Conservation (phyloP, 495 filamentous ascomycete genomes). For the Symbiotaphrina buchneri region DNA sequence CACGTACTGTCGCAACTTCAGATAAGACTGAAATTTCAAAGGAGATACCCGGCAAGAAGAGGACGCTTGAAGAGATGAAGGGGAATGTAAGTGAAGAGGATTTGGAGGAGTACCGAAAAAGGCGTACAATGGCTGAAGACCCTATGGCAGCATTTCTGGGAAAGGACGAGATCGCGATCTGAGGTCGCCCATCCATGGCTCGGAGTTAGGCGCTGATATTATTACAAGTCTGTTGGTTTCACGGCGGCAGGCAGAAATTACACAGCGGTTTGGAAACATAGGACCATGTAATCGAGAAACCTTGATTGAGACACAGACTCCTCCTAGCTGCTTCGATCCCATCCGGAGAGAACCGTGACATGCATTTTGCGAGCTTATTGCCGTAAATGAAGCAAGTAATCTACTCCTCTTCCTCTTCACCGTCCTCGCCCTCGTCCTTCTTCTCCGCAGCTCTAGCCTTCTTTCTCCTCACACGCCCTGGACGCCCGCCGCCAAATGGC, state of each 20-base stretch:
- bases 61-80: constrained; percentile 51
- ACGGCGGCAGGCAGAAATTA: no score
- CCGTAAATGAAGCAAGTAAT: constrained; percentile 10
- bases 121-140: constrained; percentile 45
- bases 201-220: neutral
- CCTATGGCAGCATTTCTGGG: constrained; percentile 66
- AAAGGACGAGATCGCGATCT: constrained; percentile 30
- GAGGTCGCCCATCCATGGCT: no score
- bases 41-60: constrained; percentile 38
- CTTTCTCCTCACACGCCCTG: constrained; percentile 94
- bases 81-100: constrained; percentile 62
- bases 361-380: constrained; percentile 15
- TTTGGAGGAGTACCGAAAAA: constrained; percentile 59
- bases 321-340: neutral
- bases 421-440: constrained; percentile 65
- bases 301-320: neutral
- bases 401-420: constrained; percentile 86
- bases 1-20: no score
- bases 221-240: no score
- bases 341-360: no score
- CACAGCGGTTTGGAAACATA: no score
- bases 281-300: no score
- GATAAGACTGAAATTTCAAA: no score
- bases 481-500: constrained; percentile 91
- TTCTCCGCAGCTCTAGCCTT: constrained; percentile 91